Percentiles rank a stretch among this genome's conserved stretches.
phyloP scores from a whole-genome alignment of 2,329 filamentous ascomycete genomes.

The Uncinocarpus reesii region DNA sequence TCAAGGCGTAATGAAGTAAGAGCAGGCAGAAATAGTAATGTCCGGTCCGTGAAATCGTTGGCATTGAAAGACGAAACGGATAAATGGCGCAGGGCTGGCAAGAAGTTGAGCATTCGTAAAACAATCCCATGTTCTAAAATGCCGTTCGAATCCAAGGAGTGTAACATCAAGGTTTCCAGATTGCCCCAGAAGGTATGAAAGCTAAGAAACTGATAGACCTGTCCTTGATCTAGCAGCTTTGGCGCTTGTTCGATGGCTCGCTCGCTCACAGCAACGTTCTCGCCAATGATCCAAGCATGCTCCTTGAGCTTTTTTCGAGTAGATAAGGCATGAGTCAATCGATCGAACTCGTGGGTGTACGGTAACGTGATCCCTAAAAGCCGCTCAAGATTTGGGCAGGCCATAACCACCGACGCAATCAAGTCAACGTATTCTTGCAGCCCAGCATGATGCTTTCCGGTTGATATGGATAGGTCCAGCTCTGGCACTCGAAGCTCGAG shows the following conservation, averaged over 20 bases:
- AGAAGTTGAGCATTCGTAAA: slow-evolving; percentile 42
- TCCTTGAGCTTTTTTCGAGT: slow-evolving; percentile 45
- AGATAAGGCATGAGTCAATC: slow-evolving; percentile 46
- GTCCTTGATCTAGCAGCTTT: slow-evolving; percentile 36
- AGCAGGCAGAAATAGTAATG: slow-evolving; percentile 44
- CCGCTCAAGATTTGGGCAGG: slow-evolving; percentile 48
- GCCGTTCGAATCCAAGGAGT: slow-evolving; percentile 36
- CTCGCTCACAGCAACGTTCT: slow-evolving; percentile 33
- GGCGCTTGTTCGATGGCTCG: slow-evolving; percentile 27
- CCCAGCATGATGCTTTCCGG: slow-evolving; percentile 31
- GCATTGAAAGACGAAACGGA: slow-evolving; percentile 45
- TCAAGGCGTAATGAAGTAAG: slow-evolving; percentile 47
- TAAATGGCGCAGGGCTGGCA: slow-evolving; percentile 46
- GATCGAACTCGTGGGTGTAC: slow-evolving; percentile 45
- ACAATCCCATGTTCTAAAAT: slow-evolving; percentile 47
- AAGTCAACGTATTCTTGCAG: slow-evolving; percentile 43
- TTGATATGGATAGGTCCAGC: slow-evolving; percentile 33
- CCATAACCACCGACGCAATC: slow-evolving; percentile 48
- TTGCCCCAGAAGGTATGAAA: slow-evolving; percentile 44
- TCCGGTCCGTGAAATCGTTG: slow-evolving; percentile 46
- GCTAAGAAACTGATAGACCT: slow-evolving; percentile 44
- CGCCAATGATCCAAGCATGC: slow-evolving; percentile 47
- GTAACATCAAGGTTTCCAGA: slow-evolving; percentile 46
- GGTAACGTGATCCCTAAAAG: slow-evolving; percentile 45
- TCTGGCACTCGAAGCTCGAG: slow-evolving; percentile 45